Base-by-base conservation (phyloP, 768 basidiomycete genomes). In the Amanita subjunquillea region DNA sequence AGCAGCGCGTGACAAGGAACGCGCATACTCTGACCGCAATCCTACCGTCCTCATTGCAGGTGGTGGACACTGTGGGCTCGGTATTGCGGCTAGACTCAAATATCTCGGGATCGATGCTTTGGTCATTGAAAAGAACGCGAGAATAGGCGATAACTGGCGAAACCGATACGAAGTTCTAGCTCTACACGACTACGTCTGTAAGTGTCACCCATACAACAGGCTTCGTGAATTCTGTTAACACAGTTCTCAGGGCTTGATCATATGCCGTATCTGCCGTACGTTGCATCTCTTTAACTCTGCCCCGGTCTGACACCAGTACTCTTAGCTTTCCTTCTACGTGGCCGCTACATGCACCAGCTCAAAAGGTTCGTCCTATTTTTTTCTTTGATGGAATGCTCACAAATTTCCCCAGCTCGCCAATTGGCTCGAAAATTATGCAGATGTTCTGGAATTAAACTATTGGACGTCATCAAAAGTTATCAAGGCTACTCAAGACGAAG, bases 11-110 rank as follows among this genome's bases (percentile, higher is more conserved):
- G 63, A 63, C 38, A 60, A 60, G 34, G 73, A 77, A 53, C 50
- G 59, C 7, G 72, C 73, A 29, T 83, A 82, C 57, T 65, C 63
- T 27, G 73, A 72, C n/a, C 60, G 58, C 4, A 48, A 79, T 44
- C 85, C 86, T 0, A 72, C 71, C 1, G 86, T 85, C 8, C 61
- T 87, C 86, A 87, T 87, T 22, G 66, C 85, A 17, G 82, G 83
- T 6, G 83, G 74, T 0, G 84, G 83, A 0, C 87, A 87, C 53
- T 76, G 74, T 54, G 88, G 86, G 1, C 65, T 91, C 25, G 77
- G 73, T 39, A 61, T 79, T 1, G 85, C 85, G 0, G 83, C 83
- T 1, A 70, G 83, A n/a, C 67, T 90, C 50, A 82, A 82, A 58
- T 70, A 69, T 39, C 66, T 86, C 23, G 79, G 75, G n/a, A 65